Percentiles rank a stretch among this genome's conserved stretches.
phyloP scores from a whole-genome alignment of 129 eudicot genomes.

The Flaveria trinervia region DNA sequence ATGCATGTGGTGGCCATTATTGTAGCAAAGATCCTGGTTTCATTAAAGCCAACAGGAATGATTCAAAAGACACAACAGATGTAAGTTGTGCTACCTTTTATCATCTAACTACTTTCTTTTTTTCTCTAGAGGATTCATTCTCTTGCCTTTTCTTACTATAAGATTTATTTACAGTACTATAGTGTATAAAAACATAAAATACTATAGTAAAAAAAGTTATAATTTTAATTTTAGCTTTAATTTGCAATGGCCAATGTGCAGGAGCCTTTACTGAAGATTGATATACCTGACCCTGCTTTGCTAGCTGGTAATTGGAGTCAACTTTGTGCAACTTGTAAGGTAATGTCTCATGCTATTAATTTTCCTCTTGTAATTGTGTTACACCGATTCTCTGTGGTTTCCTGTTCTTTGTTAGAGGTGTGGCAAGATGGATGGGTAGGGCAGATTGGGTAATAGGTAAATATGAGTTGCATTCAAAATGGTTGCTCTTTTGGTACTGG shows the following conservation, averaged over 20 bases:
- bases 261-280: constrained; percentile 90
- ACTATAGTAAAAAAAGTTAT: neutral
- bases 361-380: neutral
- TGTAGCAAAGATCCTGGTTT: constrained; percentile 97
- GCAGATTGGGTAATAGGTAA: neutral
- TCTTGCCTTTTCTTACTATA: constrained; percentile 6
- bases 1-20: constrained; percentile 30
- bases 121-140: constrained; percentile 15
- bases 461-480: neutral
- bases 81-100: constrained; percentile 50
- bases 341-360: constrained; percentile 18
- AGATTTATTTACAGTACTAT: constrained; percentile 17
- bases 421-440: constrained; percentile 13
- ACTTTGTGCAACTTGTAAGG: constrained; percentile 99
- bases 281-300: constrained; percentile 77
- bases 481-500: neutral
- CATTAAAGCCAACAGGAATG: constrained; percentile 70
- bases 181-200: neutral
- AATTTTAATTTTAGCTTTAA: neutral
- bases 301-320: constrained; percentile 97
- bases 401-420: constrained; percentile 3
- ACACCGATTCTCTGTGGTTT: neutral
- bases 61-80: constrained; percentile 72
- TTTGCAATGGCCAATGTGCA: constrained; percentile 29
- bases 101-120: neutral